Base-by-base conservation (phyloP, 495 filamentous ascomycete genomes). In the Barbatosphaeria neglecta region DNA sequence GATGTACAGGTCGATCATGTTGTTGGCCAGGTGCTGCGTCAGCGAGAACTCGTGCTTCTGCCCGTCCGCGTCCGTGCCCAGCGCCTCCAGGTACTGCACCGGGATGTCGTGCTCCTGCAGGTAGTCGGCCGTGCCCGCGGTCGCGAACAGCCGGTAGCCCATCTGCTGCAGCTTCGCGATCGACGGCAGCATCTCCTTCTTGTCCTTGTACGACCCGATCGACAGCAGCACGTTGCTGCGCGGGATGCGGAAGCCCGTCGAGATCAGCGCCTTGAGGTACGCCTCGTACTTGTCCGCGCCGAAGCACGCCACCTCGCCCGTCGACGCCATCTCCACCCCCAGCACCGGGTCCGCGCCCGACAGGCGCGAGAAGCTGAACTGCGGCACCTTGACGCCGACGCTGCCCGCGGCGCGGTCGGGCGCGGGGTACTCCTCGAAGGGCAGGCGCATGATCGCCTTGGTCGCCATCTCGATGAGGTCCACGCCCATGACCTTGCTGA, bases 401-500 rank as follows among this genome's bases (percentile, higher is more conserved):
- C 88, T 90, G 59, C 90, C 78, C 24, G 82, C 71, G 23, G 86
- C 81, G 22, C 95, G 73, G 44, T 73, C 76, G 45, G 82, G 73
- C 23, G 80, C 72, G 38, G 92, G 90, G 51, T 98, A 98, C 49
- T 81, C 84, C 18, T 72, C 62, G 56, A 97, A 81, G 2, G 86
- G 86, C 50, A 86, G 63, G 24, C 83, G 86, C 68, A 93, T 85
- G 67, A 98, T 96, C 15, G 92, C 90, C 72, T 95, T 95, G 46
- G 92, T 97, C 13, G 92, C 90, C 87, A 98, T 92, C 69, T 96
- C 90, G 52, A 98, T 96, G 28, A 98, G 74, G 56, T 98, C 90
- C 37, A 96, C 85, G 35, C 90, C 90, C 90, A 96, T 96, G 52
- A 94, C 87, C 73, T 98, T 98, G 25, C 90, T 96, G 18, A 97